Base-by-base conservation (phyloP, 2,329 filamentous ascomycete genomes). In the Pyrenochaeta sp. region DNA sequence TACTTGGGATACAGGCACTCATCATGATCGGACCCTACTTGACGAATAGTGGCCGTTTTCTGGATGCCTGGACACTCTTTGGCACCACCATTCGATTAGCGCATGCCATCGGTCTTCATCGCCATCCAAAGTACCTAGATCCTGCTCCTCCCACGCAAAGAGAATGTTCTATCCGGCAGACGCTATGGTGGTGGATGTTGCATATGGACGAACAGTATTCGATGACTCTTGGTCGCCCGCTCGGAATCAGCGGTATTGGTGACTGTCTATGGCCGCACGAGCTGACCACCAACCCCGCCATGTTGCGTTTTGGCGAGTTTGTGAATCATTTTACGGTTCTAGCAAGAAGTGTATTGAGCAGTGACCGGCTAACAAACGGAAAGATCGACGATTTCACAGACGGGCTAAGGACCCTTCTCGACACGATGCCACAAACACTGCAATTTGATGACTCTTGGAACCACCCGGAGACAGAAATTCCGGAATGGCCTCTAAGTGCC, bases 181-280 rank as follows among this genome's bases (percentile, higher is more conserved):
- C 76, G 14, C 66, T 82, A 1, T 82, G 80, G 80, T 82, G 80
- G 80, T 81, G 79, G 77, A 79, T 82, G 73, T 62, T 82, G n/a
- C 78, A 81, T 52, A 78, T 82, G 74, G 80, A 82, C 42, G 79
- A 81, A 50, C 77, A 82, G 42, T 82, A 81, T 55, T 81, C 79
- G 0, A 80, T 82, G 66, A 81, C 78, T 0, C 71, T 82, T 0
- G 80, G 80, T 17, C 71, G 80, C 31, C 80, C 80, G 1, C 63
- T 82, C 9, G 80, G 79, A 0, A 82, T 82, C 30, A 81, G 78
- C 42, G 79, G 78, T 17, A 74, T 81, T 29, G 80, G 80, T 12
- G 80, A 82, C 51, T 82, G 80, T 54, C 78, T 77, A 15, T 75
- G 78, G 14, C 77, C 80, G 0, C 76, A 79, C 23, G 75, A 76